phyloP scores from a whole-genome alignment of 495 filamentous ascomycete genomes.

The Penicillium flavigenum region DNA sequence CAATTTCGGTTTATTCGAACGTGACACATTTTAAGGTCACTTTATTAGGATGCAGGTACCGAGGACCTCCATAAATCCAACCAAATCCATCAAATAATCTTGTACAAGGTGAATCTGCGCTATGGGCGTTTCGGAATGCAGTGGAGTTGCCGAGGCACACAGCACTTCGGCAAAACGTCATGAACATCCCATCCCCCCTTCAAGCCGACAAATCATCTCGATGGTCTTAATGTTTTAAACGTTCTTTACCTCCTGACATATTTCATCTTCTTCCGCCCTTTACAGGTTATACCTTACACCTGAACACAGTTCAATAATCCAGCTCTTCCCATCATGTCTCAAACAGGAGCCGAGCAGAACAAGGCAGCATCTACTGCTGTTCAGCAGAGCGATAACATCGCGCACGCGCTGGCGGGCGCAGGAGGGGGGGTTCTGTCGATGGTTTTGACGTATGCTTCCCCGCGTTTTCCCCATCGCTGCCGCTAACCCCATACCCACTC shows the following conservation, averaged over 20 bases:
- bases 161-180: slow-evolving; percentile 47
- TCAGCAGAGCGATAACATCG: slow-evolving; percentile 86
- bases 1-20: not conserved
- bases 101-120: not conserved
- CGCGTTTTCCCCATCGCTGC: slow-evolving; percentile 15
- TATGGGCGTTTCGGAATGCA: slow-evolving; percentile 18
- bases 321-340: slow-evolving; percentile 38
- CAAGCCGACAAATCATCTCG: slow-evolving; percentile 37
- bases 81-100: not conserved
- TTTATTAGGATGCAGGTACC: slow-evolving; percentile 1
- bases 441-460: slow-evolving; percentile 73
- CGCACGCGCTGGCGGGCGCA: slow-evolving; percentile 82
- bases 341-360: slow-evolving; percentile 33
- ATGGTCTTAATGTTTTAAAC: not conserved
- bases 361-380: slow-evolving; percentile 48
- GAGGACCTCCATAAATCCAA: not conserved
- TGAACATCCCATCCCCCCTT: slow-evolving; percentile 27
- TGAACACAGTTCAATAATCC: not conserved
- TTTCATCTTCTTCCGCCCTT: slow-evolving; percentile 18
- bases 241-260: slow-evolving; percentile 12
- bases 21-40: not conserved
- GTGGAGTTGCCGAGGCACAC: slow-evolving; percentile 40
- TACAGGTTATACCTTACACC: not conserved
- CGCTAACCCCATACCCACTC: slow-evolving; percentile 21
- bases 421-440: slow-evolving; percentile 93